phyloP scores from a whole-genome alignment of 306 rosid species.

The Vachellia pachyceras region DNA sequence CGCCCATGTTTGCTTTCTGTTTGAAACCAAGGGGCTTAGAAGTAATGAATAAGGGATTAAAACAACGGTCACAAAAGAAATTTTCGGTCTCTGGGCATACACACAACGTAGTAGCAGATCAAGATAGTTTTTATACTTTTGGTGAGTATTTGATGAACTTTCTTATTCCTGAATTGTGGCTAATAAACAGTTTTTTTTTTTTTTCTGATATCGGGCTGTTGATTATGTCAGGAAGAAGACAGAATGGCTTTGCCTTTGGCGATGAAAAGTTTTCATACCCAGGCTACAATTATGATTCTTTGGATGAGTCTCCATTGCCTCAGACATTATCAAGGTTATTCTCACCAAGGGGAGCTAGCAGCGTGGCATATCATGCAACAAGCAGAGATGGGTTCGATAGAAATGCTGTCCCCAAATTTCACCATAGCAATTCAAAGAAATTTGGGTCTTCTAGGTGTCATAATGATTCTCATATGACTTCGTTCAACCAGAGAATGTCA shows the following conservation, averaged over 20 bases:
- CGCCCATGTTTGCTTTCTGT: slow-evolving; percentile 86
- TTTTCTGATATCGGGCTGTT: slow-evolving; percentile 30
- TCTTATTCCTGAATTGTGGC: background rate
- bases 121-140: slow-evolving; percentile 59
- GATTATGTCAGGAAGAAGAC: slow-evolving; percentile 68
- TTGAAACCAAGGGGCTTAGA: slow-evolving; percentile 84
- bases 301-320: slow-evolving; percentile 69
- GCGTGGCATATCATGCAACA: slow-evolving; percentile 39
- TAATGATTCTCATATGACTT: slow-evolving; percentile 45
- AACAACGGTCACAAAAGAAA: slow-evolving; percentile 73
- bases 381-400: slow-evolving; percentile 55
- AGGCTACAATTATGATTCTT: slow-evolving; percentile 62
- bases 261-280: slow-evolving; percentile 58
- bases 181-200: background rate
- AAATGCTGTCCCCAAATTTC: slow-evolving; percentile 48
- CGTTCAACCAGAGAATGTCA: slow-evolving; percentile 46
- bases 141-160: slow-evolving; percentile 49
- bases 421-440: slow-evolving; percentile 58
- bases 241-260: slow-evolving; percentile 55
- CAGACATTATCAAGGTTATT: slow-evolving; percentile 58
- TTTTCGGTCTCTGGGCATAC: slow-evolving; percentile 60
- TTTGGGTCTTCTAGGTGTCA: slow-evolving; percentile 45
- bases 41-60: slow-evolving; percentile 71
- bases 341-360: slow-evolving; percentile 57
- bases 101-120: slow-evolving; percentile 52